A percentile compares a stretch with the other conserved stretches of the same genome.
Conservation (phyloP, 2,329 filamentous ascomycete genomes). For the Fonsecaea erecta region DNA sequence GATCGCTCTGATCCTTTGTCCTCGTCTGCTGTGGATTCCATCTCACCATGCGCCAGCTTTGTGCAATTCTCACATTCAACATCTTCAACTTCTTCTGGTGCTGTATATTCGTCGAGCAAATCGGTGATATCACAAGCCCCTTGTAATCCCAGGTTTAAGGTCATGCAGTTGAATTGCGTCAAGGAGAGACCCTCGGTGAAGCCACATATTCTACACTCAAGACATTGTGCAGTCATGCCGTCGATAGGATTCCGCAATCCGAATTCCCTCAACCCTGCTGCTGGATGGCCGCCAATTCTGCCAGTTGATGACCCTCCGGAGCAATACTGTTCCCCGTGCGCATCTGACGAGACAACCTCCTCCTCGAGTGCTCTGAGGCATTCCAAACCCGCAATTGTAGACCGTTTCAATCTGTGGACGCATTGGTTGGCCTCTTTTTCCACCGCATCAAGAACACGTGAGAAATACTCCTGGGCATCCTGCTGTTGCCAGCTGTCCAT, state of each 20-base stretch:
- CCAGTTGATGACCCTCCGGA: neutral
- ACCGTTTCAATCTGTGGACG: constrained; percentile 19
- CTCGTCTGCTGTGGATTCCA: neutral
- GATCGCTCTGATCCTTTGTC: constrained; percentile 41
- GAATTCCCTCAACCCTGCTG: constrained; percentile 26
- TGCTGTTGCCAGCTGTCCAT: constrained; percentile 97
- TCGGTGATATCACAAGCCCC: constrained; percentile 74
- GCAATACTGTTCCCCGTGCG: neutral
- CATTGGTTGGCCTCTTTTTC: constrained; percentile 71
- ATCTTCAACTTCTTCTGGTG: constrained; percentile 81
- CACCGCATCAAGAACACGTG: constrained; percentile 82
- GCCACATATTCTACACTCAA: constrained; percentile 83
- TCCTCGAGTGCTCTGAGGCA: constrained; percentile 20
- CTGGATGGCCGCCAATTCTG: neutral
- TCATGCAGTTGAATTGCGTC: constrained; percentile 92
- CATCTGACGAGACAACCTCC: neutral
- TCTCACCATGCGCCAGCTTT: constrained; percentile 35
- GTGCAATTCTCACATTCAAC: constrained; percentile 94
- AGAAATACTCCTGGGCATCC: constrained; percentile 96
- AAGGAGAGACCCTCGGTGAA: constrained; percentile 86
- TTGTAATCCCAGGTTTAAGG: constrained; percentile 74
- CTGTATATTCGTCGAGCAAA: constrained; percentile 81
- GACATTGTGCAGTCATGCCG: constrained; percentile 83
- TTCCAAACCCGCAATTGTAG: constrained; percentile 28
- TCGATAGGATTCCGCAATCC: constrained; percentile 77